Conservation (phyloP, 2,329 filamentous ascomycete species). For the Botrytis tulipae region DNA sequence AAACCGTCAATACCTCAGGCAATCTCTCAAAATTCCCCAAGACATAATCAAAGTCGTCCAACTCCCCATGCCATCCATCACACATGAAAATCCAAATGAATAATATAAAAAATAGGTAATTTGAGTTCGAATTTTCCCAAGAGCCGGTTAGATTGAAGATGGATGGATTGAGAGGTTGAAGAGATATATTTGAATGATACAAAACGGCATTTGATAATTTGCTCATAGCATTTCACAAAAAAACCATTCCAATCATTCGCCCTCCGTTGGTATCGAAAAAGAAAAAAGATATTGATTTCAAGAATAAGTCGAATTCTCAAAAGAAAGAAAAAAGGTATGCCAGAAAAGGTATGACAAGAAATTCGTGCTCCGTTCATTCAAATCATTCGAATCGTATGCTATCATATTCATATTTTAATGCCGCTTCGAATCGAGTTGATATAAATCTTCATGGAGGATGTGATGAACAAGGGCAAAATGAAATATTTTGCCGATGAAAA, state of each 20-base stretch:
- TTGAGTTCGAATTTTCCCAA: slow-evolving; percentile 5
- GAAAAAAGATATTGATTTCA: background rate
- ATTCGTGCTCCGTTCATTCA: slow-evolving; percentile 19
- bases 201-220: background rate
- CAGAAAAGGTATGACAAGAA: slow-evolving; percentile 17
- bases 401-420: slow-evolving; percentile 15
- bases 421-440: slow-evolving; percentile 6
- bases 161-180: background rate
- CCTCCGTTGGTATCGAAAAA: background rate
- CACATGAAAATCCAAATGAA: slow-evolving; percentile 13
- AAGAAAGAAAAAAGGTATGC: slow-evolving; percentile 11
- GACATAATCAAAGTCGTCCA: slow-evolving; percentile 8
- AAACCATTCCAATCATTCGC: background rate
- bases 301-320: background rate
- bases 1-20: background rate
- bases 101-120: slow-evolving; percentile 5
- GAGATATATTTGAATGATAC: background rate
- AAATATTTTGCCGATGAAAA: slow-evolving; percentile 1
- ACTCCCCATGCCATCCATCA: slow-evolving; percentile 4
- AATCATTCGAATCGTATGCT: slow-evolving; percentile 17
- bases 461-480: slow-evolving; percentile 7
- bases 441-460: slow-evolving; percentile 8
- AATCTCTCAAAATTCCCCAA: slow-evolving; percentile 1
- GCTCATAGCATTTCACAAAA: background rate
- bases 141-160: slow-evolving; percentile 2